Evolutionary conservation across 2,329 filamentous ascomycete genomes (phyloP).

Genomic region (Coniochaeta hoffmannii): DNA sequence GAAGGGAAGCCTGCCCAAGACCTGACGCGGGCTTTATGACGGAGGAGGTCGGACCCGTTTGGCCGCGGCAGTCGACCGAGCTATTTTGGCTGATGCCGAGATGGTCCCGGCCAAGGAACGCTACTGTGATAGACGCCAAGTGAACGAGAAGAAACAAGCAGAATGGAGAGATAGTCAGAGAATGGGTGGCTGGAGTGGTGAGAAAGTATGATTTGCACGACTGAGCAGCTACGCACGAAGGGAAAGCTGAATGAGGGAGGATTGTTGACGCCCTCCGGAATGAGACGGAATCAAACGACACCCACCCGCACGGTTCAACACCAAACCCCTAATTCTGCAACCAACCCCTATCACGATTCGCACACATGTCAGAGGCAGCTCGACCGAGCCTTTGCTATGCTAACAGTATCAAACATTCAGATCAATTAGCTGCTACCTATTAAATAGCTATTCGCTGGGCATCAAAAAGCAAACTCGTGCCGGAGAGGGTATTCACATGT

Average conservation of each 20-base stretch:
- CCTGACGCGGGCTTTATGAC: not conserved
- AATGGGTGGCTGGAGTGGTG: not conserved
- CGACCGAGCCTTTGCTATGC: not conserved
- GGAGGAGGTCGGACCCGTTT: not conserved
- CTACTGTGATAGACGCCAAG: no score
- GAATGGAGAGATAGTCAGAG: not conserved
- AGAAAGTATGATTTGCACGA: not conserved
- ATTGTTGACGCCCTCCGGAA: not conserved
- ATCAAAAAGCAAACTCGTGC: not conserved
- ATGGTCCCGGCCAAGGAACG: no score
- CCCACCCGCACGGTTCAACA: not conserved
- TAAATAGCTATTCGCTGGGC: conserved; percentile 1
- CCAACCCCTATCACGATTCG: not conserved
- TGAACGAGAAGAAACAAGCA: no score
- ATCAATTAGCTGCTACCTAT: not conserved
- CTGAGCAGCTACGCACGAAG: not conserved
- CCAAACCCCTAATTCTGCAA: not conserved
- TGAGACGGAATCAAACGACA: not conserved
- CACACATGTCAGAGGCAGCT: not conserved
- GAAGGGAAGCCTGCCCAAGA: not conserved
- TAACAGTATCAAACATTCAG: not conserved
- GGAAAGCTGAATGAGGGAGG: not conserved
- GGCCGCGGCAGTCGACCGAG: not conserved
- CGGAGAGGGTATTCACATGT: not conserved
- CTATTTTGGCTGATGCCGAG: not conserved